Conservation (phyloP, 2,329 filamentous ascomycete species). For the Xylariaceae sp. region DNA sequence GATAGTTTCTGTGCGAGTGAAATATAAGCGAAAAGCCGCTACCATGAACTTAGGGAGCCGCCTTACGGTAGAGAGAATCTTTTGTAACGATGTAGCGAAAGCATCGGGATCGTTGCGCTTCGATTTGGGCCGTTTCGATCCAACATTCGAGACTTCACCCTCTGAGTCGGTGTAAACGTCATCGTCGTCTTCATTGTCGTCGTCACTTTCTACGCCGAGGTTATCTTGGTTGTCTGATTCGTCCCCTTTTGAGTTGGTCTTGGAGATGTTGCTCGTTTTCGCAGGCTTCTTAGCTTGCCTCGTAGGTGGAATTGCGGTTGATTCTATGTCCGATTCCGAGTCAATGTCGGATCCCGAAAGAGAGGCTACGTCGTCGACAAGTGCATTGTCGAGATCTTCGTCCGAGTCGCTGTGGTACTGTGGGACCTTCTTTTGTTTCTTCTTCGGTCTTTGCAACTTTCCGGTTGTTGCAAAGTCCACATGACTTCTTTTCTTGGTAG, state of each 20-base stretch:
- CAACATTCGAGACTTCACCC: conserved; percentile 37
- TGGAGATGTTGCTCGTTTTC: not conserved
- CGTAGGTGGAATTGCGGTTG: conserved; percentile 13
- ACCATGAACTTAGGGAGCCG: not conserved
- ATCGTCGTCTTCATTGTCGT: conserved; percentile 37
- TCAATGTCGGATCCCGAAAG: conserved; percentile 36
- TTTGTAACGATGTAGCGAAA: conserved; percentile 91
- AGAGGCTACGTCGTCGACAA: conserved; percentile 55
- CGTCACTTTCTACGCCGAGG: conserved; percentile 27
- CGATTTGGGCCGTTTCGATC: conserved; percentile 56
- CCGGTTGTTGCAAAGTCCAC: conserved; percentile 38
- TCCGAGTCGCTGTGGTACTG: conserved; percentile 63
- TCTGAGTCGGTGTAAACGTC: conserved; percentile 34
- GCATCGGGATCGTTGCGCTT: conserved; percentile 92
- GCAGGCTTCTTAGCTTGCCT: conserved; percentile 23
- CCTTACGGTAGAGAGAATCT: conserved; percentile 76
- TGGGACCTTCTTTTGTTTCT: conserved; percentile 57
- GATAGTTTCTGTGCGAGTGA: conserved; percentile 68
- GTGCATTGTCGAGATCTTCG: conserved; percentile 61
- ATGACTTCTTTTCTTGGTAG: conserved; percentile 38
- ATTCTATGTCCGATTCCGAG: conserved; percentile 46
- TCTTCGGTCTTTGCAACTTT: conserved; percentile 49
- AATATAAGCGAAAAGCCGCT: not conserved
- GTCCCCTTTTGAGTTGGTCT: conserved; percentile 29
- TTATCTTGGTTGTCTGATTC: conserved; percentile 30